Base-by-base conservation (phyloP, 352 stramenopile species). In the Phytophthora brassicae region DNA sequence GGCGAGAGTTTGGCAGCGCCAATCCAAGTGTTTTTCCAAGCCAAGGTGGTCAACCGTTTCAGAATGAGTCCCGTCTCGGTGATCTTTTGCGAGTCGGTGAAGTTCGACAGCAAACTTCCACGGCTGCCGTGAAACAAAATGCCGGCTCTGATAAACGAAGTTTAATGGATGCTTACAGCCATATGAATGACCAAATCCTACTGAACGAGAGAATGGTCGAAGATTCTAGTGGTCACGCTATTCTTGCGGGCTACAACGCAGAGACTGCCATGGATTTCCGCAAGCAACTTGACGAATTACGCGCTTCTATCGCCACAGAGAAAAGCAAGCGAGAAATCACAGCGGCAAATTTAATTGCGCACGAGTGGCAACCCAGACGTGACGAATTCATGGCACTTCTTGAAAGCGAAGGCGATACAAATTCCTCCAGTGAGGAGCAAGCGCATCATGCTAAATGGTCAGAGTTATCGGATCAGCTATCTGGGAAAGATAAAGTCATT, bases 201-300 rank as follows among this genome's bases (percentile, higher is more conserved):
- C 57, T 79, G 31, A 82, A 85, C 53, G 68, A 84, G 56, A 68
- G 49, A 17, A 68, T 61, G 0, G 47, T 83, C 31, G 64, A 70
- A 33, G 60, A 72, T 39, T 68, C 58, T 54, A 63, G 31, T 72
- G 13, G 29, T 23, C 55, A 71, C 28, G 52, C 50, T 50, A 50
- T 59, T 56, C 63, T 66, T 11, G 36, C 54, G 28, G 44, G 72
- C 2, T 64, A 61, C n/a, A 69, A 75, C 35, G 60, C 70, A 19
- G 24, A 46, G 2, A 48, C 61, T n/a, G 66, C 68, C 0, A 59
- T 70, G 22, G 54, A 73, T 19, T 72, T 78, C 41, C 77, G 74
- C 38, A 68, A 50, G 1, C 70, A 79, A 53, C 63, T 81, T 24
- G 50, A 75, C 31, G 73, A 79, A 31, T 45, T 87, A 12, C 59